These are phyloP conservation scores for Wickerhamomyces ciferrii DNA, from an alignment of 805 yeast species.

Conservation along the genomic window DNA sequence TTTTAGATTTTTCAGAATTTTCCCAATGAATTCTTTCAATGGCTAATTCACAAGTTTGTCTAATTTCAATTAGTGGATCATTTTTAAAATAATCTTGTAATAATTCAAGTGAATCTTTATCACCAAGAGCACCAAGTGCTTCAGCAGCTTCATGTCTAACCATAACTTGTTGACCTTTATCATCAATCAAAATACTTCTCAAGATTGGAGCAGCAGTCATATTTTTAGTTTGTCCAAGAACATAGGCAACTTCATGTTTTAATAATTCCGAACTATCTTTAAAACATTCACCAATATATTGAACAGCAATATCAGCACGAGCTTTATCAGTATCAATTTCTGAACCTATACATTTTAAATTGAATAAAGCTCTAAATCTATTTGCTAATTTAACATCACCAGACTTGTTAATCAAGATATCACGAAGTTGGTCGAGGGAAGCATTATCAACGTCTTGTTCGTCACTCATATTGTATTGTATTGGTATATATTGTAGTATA, in stretches of 20 bases:
- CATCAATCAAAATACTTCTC: slow-evolving; percentile 61
- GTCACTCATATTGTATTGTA: not conserved
- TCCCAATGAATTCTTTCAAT: slow-evolving; percentile 95
- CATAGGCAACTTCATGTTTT: slow-evolving; percentile 97
- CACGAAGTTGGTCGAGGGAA: slow-evolving; percentile 64
- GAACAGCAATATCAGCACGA: slow-evolving; percentile 62
- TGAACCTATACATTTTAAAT: slow-evolving; percentile 79
- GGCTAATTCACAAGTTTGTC: slow-evolving; percentile 97
- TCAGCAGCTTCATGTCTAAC: slow-evolving; percentile 99
- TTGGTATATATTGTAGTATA: not conserved
- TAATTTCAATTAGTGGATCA: slow-evolving; percentile 83
- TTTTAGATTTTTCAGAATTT: slow-evolving; percentile 56
- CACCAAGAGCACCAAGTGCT: slow-evolving; percentile 95
- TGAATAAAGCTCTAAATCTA: slow-evolving; percentile 92
- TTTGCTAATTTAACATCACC: slow-evolving; percentile 75
- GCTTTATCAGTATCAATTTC: slow-evolving; percentile 50
- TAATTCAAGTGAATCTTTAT: slow-evolving; percentile 60
- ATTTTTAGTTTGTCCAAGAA: slow-evolving; percentile 92
- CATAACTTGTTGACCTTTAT: slow-evolving; percentile 76
- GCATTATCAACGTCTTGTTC: slow-evolving; percentile 31
- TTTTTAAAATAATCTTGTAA: slow-evolving; percentile 57
- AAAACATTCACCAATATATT: slow-evolving; percentile 83
- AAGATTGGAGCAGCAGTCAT: slow-evolving; percentile 70
- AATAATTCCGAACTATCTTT: slow-evolving; percentile 76
- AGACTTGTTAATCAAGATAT: slow-evolving; percentile 54